phyloP scores from a whole-genome alignment of 352 stramenopile species.

The Phytophthora nicotianae region DNA sequence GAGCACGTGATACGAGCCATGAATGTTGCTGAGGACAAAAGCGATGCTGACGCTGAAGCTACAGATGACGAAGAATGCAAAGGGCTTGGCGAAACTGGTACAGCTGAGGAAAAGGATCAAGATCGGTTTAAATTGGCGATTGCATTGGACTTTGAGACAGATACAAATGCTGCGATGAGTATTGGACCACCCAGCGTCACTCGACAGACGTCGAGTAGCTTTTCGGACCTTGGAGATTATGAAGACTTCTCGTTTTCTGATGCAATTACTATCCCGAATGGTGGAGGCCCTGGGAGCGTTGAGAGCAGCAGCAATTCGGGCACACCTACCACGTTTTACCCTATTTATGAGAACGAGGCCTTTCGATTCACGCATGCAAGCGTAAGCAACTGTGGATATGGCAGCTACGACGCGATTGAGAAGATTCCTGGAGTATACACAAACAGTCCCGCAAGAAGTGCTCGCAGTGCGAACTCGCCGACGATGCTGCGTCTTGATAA shows the following conservation, averaged over 20 bases:
- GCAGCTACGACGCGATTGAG: conserved; percentile 48
- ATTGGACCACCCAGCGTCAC: conserved; percentile 51
- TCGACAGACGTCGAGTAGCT: conserved; percentile 86
- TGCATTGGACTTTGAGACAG: conserved; percentile 68
- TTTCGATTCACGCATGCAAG: conserved; percentile 66
- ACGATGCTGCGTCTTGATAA: conserved; percentile 40
- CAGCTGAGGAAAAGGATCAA: conserved; percentile 30
- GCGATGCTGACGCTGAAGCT: conserved; percentile 11
- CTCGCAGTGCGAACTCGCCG: conserved; percentile 34
- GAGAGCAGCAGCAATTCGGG: conserved; percentile 37
- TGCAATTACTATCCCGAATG: conserved; percentile 43
- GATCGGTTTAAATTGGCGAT: conserved; percentile 62
- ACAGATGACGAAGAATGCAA: conserved; percentile 38
- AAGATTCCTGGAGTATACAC: conserved; percentile 35
- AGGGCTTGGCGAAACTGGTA: conserved; percentile 20
- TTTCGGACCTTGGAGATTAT: conserved; percentile 87
- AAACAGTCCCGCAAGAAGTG: conserved; percentile 43
- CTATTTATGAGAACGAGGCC: conserved; percentile 79
- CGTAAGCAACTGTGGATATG: conserved; percentile 54
- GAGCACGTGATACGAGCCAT: conserved; percentile 4
- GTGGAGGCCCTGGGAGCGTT: conserved; percentile 37
- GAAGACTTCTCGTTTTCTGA: conserved; percentile 83
- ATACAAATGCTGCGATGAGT: conserved; percentile 43
- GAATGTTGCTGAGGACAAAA: conserved; percentile 25
- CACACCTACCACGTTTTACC: conserved; percentile 71